phyloP scores from a whole-genome alignment of 2,329 filamentous ascomycete species.

The Neocatenulostroma microsporum region DNA sequence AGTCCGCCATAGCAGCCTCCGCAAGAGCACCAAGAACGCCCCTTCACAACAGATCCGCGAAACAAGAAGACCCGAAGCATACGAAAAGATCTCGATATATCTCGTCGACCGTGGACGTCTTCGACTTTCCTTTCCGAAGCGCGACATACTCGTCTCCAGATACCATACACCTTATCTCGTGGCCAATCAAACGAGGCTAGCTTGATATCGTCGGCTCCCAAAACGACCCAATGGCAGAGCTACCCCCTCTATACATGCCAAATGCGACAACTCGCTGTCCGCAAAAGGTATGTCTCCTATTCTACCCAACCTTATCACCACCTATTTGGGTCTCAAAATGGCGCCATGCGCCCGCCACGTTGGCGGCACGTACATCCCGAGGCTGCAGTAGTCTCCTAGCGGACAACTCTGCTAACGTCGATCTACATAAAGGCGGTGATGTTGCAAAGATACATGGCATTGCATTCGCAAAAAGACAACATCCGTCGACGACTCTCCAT shows the following conservation, averaged over 20 bases:
- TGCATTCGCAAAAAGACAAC: slow-evolving; percentile 33
- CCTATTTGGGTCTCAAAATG: slow-evolving; percentile 1
- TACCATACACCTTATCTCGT: no score
- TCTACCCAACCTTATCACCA: neutral
- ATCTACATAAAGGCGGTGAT: slow-evolving; percentile 8
- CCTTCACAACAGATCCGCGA: no score
- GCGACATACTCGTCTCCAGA: no score
- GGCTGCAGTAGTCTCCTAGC: no score
- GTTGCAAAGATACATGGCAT: slow-evolving; percentile 28
- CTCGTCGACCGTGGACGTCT: no score
- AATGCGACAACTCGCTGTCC: neutral
- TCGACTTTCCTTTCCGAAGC: no score
- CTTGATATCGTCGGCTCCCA: neutral
- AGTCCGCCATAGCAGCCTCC: no score
- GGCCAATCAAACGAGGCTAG: no score
- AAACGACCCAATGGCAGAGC: neutral
- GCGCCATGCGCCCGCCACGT: neutral
- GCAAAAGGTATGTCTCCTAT: slow-evolving; percentile 5
- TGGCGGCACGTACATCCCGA: no score
- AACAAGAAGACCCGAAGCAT: no score
- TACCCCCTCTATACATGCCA: slow-evolving; percentile 2
- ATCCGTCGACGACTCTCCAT: slow-evolving; percentile 32
- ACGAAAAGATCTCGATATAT: no score
- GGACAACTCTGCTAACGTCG: slow-evolving; percentile 3
- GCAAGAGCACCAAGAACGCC: no score